Base-by-base conservation (phyloP, 1,284 basidiomycete species). In the Ganoderma meredithae region DNA sequence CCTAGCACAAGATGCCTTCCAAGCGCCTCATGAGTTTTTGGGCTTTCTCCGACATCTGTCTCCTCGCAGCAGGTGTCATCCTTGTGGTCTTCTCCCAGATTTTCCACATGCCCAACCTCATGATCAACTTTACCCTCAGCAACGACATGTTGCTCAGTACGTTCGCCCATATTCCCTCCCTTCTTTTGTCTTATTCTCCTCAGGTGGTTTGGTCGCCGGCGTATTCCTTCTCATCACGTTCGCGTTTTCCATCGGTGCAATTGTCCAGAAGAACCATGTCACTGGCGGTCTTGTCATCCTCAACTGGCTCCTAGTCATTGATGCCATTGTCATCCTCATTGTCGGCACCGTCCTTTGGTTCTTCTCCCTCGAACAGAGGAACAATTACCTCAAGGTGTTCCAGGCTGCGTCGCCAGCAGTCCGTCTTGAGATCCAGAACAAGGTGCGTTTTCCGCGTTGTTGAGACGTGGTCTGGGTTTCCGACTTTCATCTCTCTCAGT, bases 291-390 rank as follows among this genome's bases (percentile, higher is more conserved):
- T 95, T 49, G 86, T 90, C 68, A 77, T 91, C 47, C 86, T 95
- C 73, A 95, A 95, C 80, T 93, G 89, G 83, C 72, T 83, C 17
- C 86, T 95, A 62, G 79, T 95, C 52, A 66, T 84, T 43, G 89
- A 94, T 72, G 84, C 84, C 15, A 75, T 91, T 60, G 83, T 84
- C 31, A 83, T 91, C 47, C 79, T 91, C 64, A 74, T 89, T 62
- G 80, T 93, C 56, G 93, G 92, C 62, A 87, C 88, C 25, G 85
- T 87, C 70, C 80, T 95, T 66, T 96, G 95, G 94, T 87, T 91
- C 80, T 93, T 83, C 78, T 93, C 94, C 2, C 84, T 96, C 17
- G 79, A 84, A 64, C 89, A 94, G 77, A 86, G 90, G 39, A 80
- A 82, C 58, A 87, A 93, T 74, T 95, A 90, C 80, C 85, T 87